A percentile compares a stretch with the other conserved stretches of the same genome.
Conservation (phyloP, 352 stramenopile genomes). For the Pythium volutum region DNA sequence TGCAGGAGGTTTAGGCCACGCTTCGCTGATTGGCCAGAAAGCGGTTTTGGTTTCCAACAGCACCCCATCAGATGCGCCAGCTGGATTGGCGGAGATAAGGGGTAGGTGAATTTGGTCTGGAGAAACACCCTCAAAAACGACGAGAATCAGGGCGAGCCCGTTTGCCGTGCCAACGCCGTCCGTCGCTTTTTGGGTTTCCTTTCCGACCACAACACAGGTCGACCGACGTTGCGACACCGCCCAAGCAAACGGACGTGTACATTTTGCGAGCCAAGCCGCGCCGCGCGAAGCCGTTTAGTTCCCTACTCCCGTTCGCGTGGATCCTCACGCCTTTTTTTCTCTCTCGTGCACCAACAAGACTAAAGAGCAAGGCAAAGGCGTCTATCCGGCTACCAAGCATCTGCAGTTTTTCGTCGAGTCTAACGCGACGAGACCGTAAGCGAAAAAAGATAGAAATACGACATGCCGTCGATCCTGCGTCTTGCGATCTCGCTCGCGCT, state of each 20-base stretch:
- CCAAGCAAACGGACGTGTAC: too few species aligned
- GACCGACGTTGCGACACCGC: conserved; percentile 13
- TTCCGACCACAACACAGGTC: conserved; percentile 10
- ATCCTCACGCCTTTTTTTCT: too few species aligned
- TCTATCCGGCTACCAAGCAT: not conserved
- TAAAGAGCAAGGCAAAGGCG: not conserved
- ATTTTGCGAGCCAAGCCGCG: too few species aligned
- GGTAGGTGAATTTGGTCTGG: conserved; percentile 16
- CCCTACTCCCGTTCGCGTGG: too few species aligned
- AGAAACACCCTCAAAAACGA: conserved; percentile 10
- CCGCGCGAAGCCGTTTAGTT: too few species aligned
- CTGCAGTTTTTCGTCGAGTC: conserved; percentile 8
- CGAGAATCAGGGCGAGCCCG: conserved; percentile 9
- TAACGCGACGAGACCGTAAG: conserved; percentile 2
- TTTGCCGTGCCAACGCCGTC: not conserved
- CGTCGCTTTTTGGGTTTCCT: not conserved
- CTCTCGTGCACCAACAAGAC: too few species aligned
- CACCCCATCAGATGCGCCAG: not conserved
- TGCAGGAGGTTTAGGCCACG: conserved; percentile 5
- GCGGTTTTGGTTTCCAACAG: not conserved
- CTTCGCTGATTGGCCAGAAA: not conserved
- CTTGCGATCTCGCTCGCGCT: conserved; percentile 13
- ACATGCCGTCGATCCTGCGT: conserved; percentile 18
- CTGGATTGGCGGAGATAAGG: conserved; percentile 16
- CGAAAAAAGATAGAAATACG: conserved; percentile 1